Evolutionary conservation across 345 rosid species (phyloP).

Genomic region (Combretum micranthum): DNA sequence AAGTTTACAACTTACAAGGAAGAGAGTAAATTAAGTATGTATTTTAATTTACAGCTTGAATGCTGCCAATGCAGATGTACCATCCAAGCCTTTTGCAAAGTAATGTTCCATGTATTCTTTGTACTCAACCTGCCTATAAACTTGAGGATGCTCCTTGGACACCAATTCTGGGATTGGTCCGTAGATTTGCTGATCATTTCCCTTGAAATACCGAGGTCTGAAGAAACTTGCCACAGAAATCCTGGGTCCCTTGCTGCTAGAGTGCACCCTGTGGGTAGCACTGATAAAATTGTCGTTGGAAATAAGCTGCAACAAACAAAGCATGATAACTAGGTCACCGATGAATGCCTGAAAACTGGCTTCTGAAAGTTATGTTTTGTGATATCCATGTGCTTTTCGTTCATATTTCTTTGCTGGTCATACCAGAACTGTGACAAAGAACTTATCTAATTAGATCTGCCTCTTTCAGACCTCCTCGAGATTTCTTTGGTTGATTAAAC

Average conservation of each 20-base stretch:
- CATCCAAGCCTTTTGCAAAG: constrained; percentile 19
- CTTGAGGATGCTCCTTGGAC: constrained; percentile 31
- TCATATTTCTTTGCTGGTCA: too few relatives aligned
- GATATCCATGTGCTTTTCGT: too few relatives aligned
- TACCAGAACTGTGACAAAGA: too few relatives aligned
- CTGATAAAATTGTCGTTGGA: constrained; percentile 34
- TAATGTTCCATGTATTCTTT: constrained; percentile 8
- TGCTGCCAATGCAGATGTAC: constrained; percentile 19
- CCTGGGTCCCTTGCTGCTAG: constrained; percentile 19
- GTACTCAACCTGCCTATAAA: constrained; percentile 10
- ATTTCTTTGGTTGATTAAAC: too few relatives aligned
- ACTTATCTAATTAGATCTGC: too few relatives aligned
- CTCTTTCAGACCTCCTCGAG: too few relatives aligned
- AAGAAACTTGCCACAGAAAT: constrained; percentile 36
- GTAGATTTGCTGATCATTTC: constrained; percentile 7
- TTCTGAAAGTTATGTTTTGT: too few relatives aligned
- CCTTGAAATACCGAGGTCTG: constrained; percentile 2
- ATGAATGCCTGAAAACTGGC: too few relatives aligned
- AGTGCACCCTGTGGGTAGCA: constrained; percentile 26
- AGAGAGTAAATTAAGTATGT: too few relatives aligned
- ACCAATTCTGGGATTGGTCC: constrained; percentile 40
- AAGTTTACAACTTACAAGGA: too few relatives aligned
- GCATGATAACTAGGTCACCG: too few relatives aligned
- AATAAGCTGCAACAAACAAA: constrained; percentile 18
- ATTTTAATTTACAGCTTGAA: constrained; percentile 13